Conservation (phyloP, 2,329 filamentous ascomycete genomes). For the Ilyonectria sp. region DNA sequence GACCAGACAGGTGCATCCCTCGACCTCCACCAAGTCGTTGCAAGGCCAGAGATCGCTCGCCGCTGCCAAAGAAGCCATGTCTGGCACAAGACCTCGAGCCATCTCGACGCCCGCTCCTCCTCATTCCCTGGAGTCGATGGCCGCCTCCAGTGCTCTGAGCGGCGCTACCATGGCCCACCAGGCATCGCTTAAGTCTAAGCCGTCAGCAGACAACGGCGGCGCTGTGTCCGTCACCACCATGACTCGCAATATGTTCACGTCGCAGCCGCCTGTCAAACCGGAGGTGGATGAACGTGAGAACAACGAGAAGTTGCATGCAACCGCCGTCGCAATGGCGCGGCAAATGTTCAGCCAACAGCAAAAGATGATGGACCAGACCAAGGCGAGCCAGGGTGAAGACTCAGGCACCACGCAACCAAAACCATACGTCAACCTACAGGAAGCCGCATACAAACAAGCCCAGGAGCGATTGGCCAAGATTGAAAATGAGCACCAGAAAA, state of each 20-base stretch:
- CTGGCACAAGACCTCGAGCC: slow-evolving; percentile 72
- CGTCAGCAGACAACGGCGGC: slow-evolving; percentile 72
- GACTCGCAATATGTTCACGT: slow-evolving; percentile 82
- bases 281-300: slow-evolving; percentile 83
- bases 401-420: slow-evolving; percentile 62
- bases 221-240: slow-evolving; percentile 79
- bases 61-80: slow-evolving; percentile 85
- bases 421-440: slow-evolving; percentile 78
- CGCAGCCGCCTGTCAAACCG: slow-evolving; percentile 78
- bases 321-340: slow-evolving; percentile 90
- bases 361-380: slow-evolving; percentile 68
- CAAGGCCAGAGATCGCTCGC: slow-evolving; percentile 76
- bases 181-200: slow-evolving; percentile 61
- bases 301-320: slow-evolving; percentile 82
- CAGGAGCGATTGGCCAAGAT: slow-evolving; percentile 87
- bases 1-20: slow-evolving; percentile 38
- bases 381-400: slow-evolving; percentile 55
- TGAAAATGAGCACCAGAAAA: slow-evolving; percentile 77
- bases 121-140: slow-evolving; percentile 54
- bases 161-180: slow-evolving; percentile 80
- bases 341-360: slow-evolving; percentile 85
- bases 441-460: slow-evolving; percentile 88
- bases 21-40: slow-evolving; percentile 56
- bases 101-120: slow-evolving; percentile 71
- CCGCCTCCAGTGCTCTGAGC: slow-evolving; percentile 77